These are phyloP conservation scores for Allium fistulosum DNA, from an alignment of 106 monocot species.

Conservation along the genomic window DNA sequence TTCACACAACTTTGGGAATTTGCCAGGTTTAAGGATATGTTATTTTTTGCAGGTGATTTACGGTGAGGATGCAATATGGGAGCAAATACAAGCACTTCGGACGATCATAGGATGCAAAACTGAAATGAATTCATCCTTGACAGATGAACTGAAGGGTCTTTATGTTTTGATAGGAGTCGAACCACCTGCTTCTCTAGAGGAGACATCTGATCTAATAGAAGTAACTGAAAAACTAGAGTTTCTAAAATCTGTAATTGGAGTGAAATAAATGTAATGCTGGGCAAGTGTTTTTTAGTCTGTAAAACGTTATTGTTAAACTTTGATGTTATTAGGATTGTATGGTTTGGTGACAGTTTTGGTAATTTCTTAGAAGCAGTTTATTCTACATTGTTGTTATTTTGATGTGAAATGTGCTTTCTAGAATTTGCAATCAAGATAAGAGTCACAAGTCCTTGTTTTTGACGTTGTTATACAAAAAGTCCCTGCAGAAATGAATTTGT, in stretches of 20 bases:
- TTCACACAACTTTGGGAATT: too few relatives aligned
- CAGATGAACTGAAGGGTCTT: conserved; percentile 15
- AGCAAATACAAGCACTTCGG: conserved; percentile 15
- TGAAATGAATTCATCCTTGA: not conserved
- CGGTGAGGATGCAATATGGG: conserved; percentile 16
- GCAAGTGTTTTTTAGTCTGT: not conserved
- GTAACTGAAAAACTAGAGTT: conserved; percentile 10
- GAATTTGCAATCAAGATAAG: too few relatives aligned
- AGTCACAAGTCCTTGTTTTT: too few relatives aligned
- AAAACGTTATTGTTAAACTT: too few relatives aligned
- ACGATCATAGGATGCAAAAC: conserved; percentile 16
- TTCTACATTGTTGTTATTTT: too few relatives aligned
- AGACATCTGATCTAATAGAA: conserved; percentile 1
- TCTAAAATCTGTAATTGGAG: conserved; percentile 20
- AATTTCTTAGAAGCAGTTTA: too few relatives aligned
- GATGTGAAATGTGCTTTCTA: too few relatives aligned
- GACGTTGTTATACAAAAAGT: too few relatives aligned
- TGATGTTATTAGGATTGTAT: too few relatives aligned
- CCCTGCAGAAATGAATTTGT: too few relatives aligned
- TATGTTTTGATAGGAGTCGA: conserved; percentile 13
- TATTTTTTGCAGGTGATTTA: conserved; percentile 9
- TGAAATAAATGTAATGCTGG: conserved; percentile 9
- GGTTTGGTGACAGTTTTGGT: too few relatives aligned
- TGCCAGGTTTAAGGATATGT: too few relatives aligned
- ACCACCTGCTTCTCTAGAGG: conserved; percentile 7